Conservation (phyloP, 1,139 yeast genomes). For the Diutina sp. region DNA sequence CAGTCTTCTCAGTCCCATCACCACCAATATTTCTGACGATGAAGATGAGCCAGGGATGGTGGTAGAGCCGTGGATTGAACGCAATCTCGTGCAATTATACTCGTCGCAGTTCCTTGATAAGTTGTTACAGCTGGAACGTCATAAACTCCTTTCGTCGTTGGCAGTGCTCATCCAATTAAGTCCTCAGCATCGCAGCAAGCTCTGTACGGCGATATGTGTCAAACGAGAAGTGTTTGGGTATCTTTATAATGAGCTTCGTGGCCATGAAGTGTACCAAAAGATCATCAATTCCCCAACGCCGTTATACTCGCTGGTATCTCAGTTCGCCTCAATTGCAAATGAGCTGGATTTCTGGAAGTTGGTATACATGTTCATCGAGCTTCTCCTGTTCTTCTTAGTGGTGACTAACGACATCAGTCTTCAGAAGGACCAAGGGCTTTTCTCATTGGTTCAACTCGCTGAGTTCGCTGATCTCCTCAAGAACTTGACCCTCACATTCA, state of each 20-base stretch:
- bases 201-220: constrained; percentile 25
- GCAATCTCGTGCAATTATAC: background rate
- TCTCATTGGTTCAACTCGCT: constrained; percentile 33
- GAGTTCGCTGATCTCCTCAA: constrained; percentile 39
- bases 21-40: background rate
- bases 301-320: background rate
- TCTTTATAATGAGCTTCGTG: constrained; percentile 13
- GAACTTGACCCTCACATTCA: constrained; percentile 37
- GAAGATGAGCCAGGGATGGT: background rate
- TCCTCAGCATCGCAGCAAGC: constrained; percentile 18
- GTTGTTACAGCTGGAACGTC: background rate
- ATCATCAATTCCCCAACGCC: constrained; percentile 4
- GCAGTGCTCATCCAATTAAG: constrained; percentile 18
- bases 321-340: background rate
- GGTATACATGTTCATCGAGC: constrained; percentile 26
- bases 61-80: background rate
- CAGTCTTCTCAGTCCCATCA: background rate
- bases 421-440: constrained; percentile 23
- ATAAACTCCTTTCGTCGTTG: constrained; percentile 8
- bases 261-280: constrained; percentile 10
- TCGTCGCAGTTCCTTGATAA: background rate
- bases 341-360: constrained; percentile 18
- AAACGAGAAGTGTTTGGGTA: constrained; percentile 20
- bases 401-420: constrained; percentile 65
- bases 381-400: constrained; percentile 43